Percentiles rank a stretch among this genome's conserved stretches.
Conservation (phyloP, 352 stramenopile species). For the Globisporangium lucens region DNA sequence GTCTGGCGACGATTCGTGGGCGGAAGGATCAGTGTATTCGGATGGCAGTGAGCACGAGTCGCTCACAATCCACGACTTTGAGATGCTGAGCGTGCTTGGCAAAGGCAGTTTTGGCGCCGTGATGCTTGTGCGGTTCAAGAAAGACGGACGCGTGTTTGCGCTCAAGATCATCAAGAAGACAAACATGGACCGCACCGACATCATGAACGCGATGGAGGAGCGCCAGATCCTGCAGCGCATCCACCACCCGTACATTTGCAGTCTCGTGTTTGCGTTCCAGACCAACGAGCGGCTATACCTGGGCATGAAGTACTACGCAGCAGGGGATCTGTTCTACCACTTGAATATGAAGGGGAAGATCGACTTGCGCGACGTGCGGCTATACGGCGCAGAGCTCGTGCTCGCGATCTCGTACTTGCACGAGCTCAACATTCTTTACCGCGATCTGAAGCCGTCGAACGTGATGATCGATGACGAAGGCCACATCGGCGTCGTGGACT, state of each 20-base stretch:
- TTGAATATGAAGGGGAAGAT: constrained; percentile 80
- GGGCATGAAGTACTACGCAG: constrained; percentile 90
- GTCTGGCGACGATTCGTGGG: constrained; percentile 17
- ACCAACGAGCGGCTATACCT: constrained; percentile 87
- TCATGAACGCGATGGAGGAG: constrained; percentile 87
- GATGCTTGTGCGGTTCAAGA: constrained; percentile 89
- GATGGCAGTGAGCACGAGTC: constrained; percentile 42
- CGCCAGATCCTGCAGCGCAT: constrained; percentile 87
- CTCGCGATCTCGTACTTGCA: constrained; percentile 88
- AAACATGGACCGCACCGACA: constrained; percentile 83
- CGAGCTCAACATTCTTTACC: constrained; percentile 88
- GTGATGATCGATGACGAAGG: constrained; percentile 88
- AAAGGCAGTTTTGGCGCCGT: constrained; percentile 87
- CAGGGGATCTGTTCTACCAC: constrained; percentile 87
- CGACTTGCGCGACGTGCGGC: constrained; percentile 52
- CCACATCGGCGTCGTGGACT: constrained; percentile 88
- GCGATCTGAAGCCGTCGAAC: constrained; percentile 87
- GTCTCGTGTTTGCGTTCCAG: constrained; percentile 86
- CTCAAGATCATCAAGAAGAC: constrained; percentile 91
- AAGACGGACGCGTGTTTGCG: constrained; percentile 83
- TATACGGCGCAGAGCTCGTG: constrained; percentile 85
- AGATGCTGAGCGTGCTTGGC: constrained; percentile 86
- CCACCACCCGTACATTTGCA: constrained; percentile 87
- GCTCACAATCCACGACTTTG: constrained; percentile 88
- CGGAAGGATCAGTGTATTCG: constrained; percentile 19